Base-by-base conservation (phyloP, 768 basidiomycete genomes). In the Pulveroboletus sp. region DNA sequence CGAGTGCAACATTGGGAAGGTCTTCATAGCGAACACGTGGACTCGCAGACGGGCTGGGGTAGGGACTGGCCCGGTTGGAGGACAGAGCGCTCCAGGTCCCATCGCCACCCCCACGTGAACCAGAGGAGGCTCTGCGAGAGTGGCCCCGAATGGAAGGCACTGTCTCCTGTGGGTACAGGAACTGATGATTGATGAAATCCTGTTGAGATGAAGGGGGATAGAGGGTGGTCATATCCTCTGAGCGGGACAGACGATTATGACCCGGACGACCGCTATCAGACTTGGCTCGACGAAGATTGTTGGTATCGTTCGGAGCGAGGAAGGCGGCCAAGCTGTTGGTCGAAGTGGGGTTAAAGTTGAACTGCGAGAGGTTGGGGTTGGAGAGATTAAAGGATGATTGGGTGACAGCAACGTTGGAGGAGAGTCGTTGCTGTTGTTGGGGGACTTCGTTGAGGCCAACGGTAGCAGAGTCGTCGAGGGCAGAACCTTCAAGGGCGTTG, bases 1-100 rank as follows among this genome's bases (percentile, higher is more conserved):
- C 24, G 39, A 68, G 68, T 3, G 61, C 6, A 17, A 65, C 61
- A 35, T 45, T 64, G 39, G 73, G 71, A n/a, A 85, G 71, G 28
- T 83, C 78, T 4, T 71, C 67, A 59, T 81, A 77, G 7, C 73
- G 66, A 2, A 74, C 72, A 24, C 78, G 71, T 21, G 86, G 86
- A 46, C 79, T 81, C 5, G 82, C 83, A 33, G 80, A 80, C 15
- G 86, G 85, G 39, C 77, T 80, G 0, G 85, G 85, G 61, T 84
- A 89, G 3, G 82, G 87, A 43, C 75, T 81, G 2, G 78, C 67
- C 2, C 83, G 73, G 36, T 57, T 60, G 28, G 73, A 74, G 12
- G 62, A 63, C 46, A 64, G 49, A 10, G 64, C 69, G 27, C 72
- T 69, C 68, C 70, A 69, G 10, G 56, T 46, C 28, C 65, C 55